Conservation (phyloP, 768 basidiomycete species). For the Solioccasus polychromus region DNA sequence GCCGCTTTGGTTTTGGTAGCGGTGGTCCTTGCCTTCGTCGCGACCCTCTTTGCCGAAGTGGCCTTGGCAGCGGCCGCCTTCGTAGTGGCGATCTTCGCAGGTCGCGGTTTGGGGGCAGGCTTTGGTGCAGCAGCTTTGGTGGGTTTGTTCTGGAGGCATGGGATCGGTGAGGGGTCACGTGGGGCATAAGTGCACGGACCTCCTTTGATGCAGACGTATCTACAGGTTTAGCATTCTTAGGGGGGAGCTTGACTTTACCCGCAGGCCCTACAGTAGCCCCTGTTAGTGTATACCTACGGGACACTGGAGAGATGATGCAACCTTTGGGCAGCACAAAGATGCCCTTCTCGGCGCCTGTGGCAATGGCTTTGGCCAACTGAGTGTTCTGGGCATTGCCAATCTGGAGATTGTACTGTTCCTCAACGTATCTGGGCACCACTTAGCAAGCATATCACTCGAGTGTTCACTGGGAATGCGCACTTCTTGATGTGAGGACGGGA, state of each 20-base stretch:
- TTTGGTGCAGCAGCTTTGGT: conserved; percentile 33
- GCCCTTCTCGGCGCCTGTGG: conserved; percentile 77
- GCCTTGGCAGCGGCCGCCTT: conserved; percentile 26
- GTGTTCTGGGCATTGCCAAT: conserved; percentile 76
- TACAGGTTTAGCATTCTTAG: conserved; percentile 50
- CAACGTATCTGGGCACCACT: conserved; percentile 62
- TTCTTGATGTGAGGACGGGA: conserved; percentile 94
- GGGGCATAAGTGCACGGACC: conserved; percentile 37
- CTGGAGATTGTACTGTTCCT: conserved; percentile 76
- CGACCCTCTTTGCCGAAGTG: conserved; percentile 23
- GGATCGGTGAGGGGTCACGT: conserved; percentile 21
- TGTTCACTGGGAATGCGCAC: conserved; percentile 41
- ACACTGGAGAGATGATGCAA: conserved; percentile 24
- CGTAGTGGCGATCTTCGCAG: conserved; percentile 26
- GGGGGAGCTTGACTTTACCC: conserved; percentile 66
- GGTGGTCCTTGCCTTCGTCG: conserved; percentile 36
- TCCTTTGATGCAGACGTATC: conserved; percentile 56
- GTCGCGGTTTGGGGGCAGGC: conserved; percentile 19
- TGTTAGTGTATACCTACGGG: conserved; percentile 3
- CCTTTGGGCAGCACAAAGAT: conserved; percentile 90
- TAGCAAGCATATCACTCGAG: conserved; percentile 13
- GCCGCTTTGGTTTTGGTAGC: conserved; percentile 34
- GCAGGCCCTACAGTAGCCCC: conserved; percentile 34
- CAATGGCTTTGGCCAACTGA: conserved; percentile 79
- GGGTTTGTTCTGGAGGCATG: conserved; percentile 25